Conservation (phyloP, 2,329 filamentous ascomycete species). For the Amylocarpus encephaloides region DNA sequence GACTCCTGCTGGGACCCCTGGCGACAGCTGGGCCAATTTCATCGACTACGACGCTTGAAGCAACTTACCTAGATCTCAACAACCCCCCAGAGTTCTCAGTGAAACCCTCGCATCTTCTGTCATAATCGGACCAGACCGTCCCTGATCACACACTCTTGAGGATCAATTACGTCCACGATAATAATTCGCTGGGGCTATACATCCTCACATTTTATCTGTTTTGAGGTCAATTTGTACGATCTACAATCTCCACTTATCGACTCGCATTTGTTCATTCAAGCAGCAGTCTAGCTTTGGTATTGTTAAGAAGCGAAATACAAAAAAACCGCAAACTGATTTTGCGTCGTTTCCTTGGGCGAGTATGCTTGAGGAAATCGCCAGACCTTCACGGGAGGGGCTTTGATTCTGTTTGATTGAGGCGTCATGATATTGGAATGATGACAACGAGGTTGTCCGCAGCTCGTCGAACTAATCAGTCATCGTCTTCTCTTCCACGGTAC, state of each 20-base stretch:
- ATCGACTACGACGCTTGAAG: not conserved
- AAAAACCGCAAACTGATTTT: not conserved
- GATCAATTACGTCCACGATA: not conserved
- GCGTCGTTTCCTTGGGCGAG: not conserved
- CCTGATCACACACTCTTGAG: not conserved
- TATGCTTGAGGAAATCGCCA: not conserved
- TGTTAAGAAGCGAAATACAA: constrained; percentile 8
- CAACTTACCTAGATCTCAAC: not conserved
- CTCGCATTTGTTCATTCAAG: not conserved
- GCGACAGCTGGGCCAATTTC: not conserved
- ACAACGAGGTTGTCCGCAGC: too few relatives aligned
- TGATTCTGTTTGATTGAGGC: too few relatives aligned
- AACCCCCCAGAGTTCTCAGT: not conserved
- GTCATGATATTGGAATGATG: too few relatives aligned
- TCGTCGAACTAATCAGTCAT: too few relatives aligned
- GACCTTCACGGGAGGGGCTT: not conserved
- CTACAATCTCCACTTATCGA: not conserved
- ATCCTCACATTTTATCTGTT: not conserved
- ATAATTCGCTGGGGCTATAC: not conserved
- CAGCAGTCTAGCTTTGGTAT: constrained; percentile 6
- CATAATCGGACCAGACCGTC: not conserved
- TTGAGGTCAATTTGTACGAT: not conserved
- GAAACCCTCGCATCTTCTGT: not conserved
- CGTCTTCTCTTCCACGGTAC: too few relatives aligned
- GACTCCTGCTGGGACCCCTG: constrained; percentile 11